Evolutionary conservation across 192 early-diverging fungal genomes (phyloP), one percentile per base, ranked within the genome.

Genomic region (Backusella luteola): DNA sequence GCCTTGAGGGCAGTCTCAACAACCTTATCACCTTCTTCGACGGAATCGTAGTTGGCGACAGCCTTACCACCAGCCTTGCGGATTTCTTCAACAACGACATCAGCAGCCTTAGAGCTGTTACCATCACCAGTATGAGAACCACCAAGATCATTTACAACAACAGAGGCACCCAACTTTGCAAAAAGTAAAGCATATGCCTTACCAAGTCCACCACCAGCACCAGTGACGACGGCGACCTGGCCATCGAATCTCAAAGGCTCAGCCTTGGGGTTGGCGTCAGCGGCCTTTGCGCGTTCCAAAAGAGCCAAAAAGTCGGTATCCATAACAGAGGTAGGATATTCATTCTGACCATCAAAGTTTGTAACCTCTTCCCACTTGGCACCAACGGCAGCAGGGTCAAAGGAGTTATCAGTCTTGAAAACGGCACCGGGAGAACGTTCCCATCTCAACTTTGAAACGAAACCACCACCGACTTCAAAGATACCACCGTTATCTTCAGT

Each of bases 381-480:
- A 72, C 86, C 88, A 71, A 99, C 94, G 23, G 94, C 87, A 34
- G 88, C 91, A 66, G 97, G 97, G 23, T 94, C 90, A 78, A 99
- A 96, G 39, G 86, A 85, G 29, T 88, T 81, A 85, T 97, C 96
- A 41, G 93, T 88, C 85, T 96, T 97, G 87, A 98, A 99, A 38
- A 96, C 91, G 11, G 89, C 92, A 75, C 97, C 97, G 63, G 89
- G 77, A 32, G 94, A 92, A 44, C 94, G 90, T 86, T 99, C 93
- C 92, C 95, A 96, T 80, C 97, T 87, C 21, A 98, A 39, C 88
- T 98, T 96, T 52, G 96, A 90, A 34, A 94, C 91, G 88, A 96
- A 99, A 67, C 96, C 96, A 77, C 94, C 96, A 76, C 98, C 96
- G 42, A 97, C 94, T 89, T 99, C 97, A 84, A 97, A 99, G 74